These are phyloP conservation scores for Cladochytrium replicatum DNA, from an alignment of 192 early-diverging fungal genomes.

Conservation along the genomic window DNA sequence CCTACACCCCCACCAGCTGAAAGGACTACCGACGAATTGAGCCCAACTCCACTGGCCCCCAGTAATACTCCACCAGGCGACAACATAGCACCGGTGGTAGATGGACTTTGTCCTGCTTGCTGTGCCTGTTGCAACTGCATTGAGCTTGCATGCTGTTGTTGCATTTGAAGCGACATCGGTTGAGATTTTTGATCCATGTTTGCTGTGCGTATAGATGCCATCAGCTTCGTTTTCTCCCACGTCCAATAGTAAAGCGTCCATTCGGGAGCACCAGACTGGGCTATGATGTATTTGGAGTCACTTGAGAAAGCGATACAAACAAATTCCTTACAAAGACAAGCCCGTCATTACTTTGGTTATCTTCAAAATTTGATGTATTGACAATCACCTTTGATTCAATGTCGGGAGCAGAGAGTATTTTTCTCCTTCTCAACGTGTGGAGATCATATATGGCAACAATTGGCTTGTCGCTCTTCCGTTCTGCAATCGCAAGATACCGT, in stretches of 20 bases:
- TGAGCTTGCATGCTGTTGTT: too few relatives aligned
- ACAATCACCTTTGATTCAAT: slow-evolving; percentile 35
- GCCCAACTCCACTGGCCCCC: too few relatives aligned
- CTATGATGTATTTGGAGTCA: slow-evolving; percentile 47
- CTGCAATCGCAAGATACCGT: slow-evolving; percentile 43
- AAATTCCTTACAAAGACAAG: slow-evolving; percentile 30
- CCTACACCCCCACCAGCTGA: too few relatives aligned
- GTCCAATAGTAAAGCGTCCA: slow-evolving; percentile 51
- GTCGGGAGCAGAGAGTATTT: slow-evolving; percentile 28
- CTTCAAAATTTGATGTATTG: slow-evolving; percentile 2
- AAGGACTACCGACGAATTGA: too few relatives aligned
- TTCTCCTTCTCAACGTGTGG: slow-evolving; percentile 39
- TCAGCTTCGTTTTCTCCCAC: slow-evolving; percentile 48
- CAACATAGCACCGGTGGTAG: too few relatives aligned
- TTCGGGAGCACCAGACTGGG: slow-evolving; percentile 43
- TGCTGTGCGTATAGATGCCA: slow-evolving; percentile 36
- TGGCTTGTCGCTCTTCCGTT: slow-evolving; percentile 34
- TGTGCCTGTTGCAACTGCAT: too few relatives aligned
- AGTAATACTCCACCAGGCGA: too few relatives aligned
- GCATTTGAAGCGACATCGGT: too few relatives aligned
- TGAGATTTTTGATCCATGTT: too few relatives aligned
- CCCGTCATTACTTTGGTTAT: background rate
- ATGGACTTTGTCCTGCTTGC: slow-evolving; percentile 7
- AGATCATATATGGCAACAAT: slow-evolving; percentile 39
- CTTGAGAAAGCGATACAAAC: slow-evolving; percentile 45